Percentiles rank a stretch among this genome's conserved stretches.
Conservation (phyloP, 1,139 yeast genomes). For the Nakaseomyces nivariensis region DNA sequence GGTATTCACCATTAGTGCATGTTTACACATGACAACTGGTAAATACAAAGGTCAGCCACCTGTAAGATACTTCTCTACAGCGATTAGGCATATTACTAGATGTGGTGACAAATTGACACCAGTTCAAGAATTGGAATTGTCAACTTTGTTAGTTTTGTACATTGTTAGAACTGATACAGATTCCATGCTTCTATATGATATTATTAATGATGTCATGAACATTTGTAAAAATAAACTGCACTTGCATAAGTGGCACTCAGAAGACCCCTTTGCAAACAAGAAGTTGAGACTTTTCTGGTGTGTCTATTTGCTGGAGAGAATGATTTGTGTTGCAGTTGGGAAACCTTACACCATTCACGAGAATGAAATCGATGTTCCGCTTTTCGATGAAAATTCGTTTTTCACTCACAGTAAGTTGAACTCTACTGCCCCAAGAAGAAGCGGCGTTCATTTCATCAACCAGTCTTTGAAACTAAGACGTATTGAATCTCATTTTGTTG, state of each 20-base stretch:
- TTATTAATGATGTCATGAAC: slow-evolving; percentile 41
- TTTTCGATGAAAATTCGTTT: slow-evolving; percentile 30
- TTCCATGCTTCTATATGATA: slow-evolving; percentile 40
- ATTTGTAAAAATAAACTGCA: slow-evolving; percentile 32
- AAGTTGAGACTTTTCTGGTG: slow-evolving; percentile 51
- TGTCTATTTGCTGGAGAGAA: slow-evolving; percentile 44
- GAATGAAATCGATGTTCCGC: slow-evolving; percentile 38
- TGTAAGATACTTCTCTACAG: slow-evolving; percentile 42
- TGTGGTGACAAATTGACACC: slow-evolving; percentile 33
- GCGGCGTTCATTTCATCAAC: slow-evolving; percentile 39
- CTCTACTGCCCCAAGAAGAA: slow-evolving; percentile 7
- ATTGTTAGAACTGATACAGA: slow-evolving; percentile 49
- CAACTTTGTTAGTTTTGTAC: slow-evolving; percentile 41
- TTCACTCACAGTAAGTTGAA: slow-evolving; percentile 11
- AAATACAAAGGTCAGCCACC: slow-evolving; percentile 43
- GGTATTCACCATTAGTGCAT: slow-evolving; percentile 40
- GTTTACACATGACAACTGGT: slow-evolving; percentile 41
- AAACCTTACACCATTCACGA: slow-evolving; percentile 42
- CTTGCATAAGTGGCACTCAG: slow-evolving; percentile 33
- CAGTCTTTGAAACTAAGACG: slow-evolving; percentile 44
- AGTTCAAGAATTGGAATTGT: slow-evolving; percentile 40
- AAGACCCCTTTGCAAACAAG: slow-evolving; percentile 29
- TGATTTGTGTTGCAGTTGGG: slow-evolving; percentile 48
- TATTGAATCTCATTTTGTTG: slow-evolving; percentile 47
- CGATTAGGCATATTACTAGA: slow-evolving; percentile 42